These are phyloP conservation scores for Pythium rhizo-oryzae DNA, from an alignment of 352 stramenopile genomes.

Conservation along the genomic window DNA sequence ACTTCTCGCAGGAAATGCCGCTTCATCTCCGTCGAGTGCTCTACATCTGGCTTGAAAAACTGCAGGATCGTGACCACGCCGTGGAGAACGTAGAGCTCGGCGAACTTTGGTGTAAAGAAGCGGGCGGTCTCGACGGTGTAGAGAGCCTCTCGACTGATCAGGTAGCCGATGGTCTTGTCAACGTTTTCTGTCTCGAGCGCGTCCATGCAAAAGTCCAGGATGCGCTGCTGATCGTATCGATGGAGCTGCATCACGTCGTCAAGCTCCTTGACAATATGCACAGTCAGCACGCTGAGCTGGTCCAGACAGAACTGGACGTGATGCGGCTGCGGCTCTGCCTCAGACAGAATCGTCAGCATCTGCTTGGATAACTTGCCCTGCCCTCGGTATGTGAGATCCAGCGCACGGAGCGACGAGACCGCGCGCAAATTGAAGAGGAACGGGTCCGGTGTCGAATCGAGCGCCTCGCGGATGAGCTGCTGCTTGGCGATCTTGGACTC, in stretches of 20 bases:
- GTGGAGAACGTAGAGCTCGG: slow-evolving; percentile 57
- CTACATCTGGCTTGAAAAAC: slow-evolving; percentile 61
- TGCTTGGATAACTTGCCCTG: slow-evolving; percentile 78
- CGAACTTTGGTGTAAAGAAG: slow-evolving; percentile 57
- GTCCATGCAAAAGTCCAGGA: slow-evolving; percentile 61
- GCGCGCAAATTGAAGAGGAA: slow-evolving; percentile 59
- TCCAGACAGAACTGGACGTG: slow-evolving; percentile 61
- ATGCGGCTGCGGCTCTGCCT: slow-evolving; percentile 37
- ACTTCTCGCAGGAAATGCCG: slow-evolving; percentile 67
- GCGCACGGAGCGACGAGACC: slow-evolving; percentile 48
- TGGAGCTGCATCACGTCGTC: slow-evolving; percentile 63
- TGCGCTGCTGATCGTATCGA: slow-evolving; percentile 39
- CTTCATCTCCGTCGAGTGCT: slow-evolving; percentile 49
- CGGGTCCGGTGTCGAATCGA: slow-evolving; percentile 51
- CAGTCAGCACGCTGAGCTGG: slow-evolving; percentile 53
- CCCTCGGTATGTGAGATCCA: slow-evolving; percentile 66
- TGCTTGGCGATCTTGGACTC: slow-evolving; percentile 57
- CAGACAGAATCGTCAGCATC: slow-evolving; percentile 54
- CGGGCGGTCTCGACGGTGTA: slow-evolving; percentile 50
- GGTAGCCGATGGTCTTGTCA: slow-evolving; percentile 68
- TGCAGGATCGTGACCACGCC: slow-evolving; percentile 53
- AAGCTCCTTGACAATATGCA: slow-evolving; percentile 76
- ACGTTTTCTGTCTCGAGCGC: slow-evolving; percentile 65
- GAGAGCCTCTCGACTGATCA: slow-evolving; percentile 53
- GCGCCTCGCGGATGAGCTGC: slow-evolving; percentile 45